A percentile compares a stretch with the other conserved stretches of the same genome.
Evolutionary conservation across 495 filamentous ascomycete species (phyloP).

Genomic region (Oidiodendron maius): DNA sequence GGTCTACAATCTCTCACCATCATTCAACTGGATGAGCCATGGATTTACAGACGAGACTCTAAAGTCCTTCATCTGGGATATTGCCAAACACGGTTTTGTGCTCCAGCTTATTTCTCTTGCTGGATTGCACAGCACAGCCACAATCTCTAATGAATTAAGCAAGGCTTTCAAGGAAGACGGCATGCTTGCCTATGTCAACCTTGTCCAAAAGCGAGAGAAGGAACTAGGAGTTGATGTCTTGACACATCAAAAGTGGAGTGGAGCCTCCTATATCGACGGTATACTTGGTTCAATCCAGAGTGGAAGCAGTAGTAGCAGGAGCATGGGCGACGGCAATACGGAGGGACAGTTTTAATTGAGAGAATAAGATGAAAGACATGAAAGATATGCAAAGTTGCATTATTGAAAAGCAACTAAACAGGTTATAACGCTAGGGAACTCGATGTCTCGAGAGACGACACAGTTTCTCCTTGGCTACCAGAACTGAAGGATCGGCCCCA

Average conservation of each 20-base stretch:
- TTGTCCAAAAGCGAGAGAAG: constrained; percentile 85
- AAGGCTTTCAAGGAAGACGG: constrained; percentile 79
- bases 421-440: too few relatives aligned
- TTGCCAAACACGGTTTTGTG: constrained; percentile 89
- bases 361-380: too few relatives aligned
- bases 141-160: constrained; percentile 80
- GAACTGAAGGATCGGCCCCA: too few relatives aligned
- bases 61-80: constrained; percentile 90
- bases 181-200: constrained; percentile 91
- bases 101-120: constrained; percentile 90
- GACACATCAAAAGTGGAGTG: constrained; percentile 98
- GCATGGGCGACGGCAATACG: constrained; percentile 80
- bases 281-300: constrained; percentile 90
- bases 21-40: constrained; percentile 97
- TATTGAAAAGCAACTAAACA: too few relatives aligned
- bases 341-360: constrained; percentile 57
- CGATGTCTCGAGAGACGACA: too few relatives aligned
- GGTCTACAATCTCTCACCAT: constrained; percentile 93
- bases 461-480: too few relatives aligned
- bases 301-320: constrained; percentile 75
- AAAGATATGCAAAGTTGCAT: too few relatives aligned
- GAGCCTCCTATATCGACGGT: constrained; percentile 86
- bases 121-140: constrained; percentile 83
- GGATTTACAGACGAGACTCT: constrained; percentile 77
- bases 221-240: constrained; percentile 89